Conservation (phyloP, 768 basidiomycete genomes). For the Termitomyces sp. region DNA sequence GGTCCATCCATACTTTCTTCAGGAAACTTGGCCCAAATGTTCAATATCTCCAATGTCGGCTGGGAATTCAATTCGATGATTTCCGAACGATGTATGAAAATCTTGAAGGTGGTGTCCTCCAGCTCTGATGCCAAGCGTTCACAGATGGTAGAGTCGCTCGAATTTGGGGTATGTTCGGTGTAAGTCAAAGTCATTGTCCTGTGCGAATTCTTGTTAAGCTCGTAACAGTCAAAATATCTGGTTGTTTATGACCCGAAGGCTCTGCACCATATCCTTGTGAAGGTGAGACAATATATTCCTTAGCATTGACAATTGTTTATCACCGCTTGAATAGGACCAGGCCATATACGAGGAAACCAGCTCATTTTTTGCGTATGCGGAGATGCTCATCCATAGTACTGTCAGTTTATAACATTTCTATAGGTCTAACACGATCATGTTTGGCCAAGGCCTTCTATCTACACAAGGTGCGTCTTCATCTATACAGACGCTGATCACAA, state of each 20-base stretch:
- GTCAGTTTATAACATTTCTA: neutral
- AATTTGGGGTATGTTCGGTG: neutral
- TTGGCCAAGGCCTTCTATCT: neutral
- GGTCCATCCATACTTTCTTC: neutral
- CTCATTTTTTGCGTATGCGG: neutral
- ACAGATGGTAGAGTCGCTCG: neutral
- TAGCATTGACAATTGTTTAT: neutral
- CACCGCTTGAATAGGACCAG: neutral
- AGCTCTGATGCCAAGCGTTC: neutral
- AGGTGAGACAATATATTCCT: neutral
- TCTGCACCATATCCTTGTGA: slow-evolving; percentile 1
- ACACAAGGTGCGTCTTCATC: neutral
- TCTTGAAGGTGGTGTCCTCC: neutral
- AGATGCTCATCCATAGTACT: neutral
- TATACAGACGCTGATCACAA: neutral
- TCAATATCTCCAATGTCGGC: neutral
- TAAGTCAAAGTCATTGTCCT: neutral
- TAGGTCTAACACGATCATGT: neutral
- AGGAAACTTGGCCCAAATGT: slow-evolving; percentile 1
- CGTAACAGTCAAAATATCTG: neutral
- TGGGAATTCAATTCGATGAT: slow-evolving; percentile 1
- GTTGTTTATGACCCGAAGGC: neutral
- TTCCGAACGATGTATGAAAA: neutral
- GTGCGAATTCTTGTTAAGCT: neutral
- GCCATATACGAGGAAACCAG: neutral